Evolutionary conservation across 1,284 basidiomycete genomes (phyloP), one percentile per base, ranked within the genome.

Genomic region (Puccinia triticina): DNA sequence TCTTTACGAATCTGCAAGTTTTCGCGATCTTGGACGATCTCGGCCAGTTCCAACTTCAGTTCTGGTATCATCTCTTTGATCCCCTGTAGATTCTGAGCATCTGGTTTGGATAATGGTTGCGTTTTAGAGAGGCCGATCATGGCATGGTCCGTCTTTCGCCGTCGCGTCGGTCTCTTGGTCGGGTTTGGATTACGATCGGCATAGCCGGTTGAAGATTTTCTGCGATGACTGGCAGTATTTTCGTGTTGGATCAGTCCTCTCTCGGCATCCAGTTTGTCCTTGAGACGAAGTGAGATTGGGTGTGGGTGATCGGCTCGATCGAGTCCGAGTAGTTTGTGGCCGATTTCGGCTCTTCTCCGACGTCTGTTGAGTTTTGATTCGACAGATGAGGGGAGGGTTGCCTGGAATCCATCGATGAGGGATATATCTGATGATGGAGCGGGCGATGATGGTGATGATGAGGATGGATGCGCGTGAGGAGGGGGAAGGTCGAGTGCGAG

Each of bases 1-100:
- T 90, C 91, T 93, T 95, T 87, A 85, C 93, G 90, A 83, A 96
- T 93, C 86, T 93, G 90, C 46, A 96, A 86, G 86, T 96, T 95
- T 87, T 95, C 93, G 88, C 94, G 94, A 89, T 97, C 95, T 84
- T 90, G 89, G 83, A 91, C 87, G 83, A 97, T 96, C 88, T 97
- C 94, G 83, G 92, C 90, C 43, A 91, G 91, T 87, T 96, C 94
- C 83, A 92, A 89, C 40, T 90, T 88, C 83, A 97, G 89, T 87
- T 97, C 95, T 83, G 80, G 76, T 79, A 80, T 40, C 1, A 66
- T 55, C n/a, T 34, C 64, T 48, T 34, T 43, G 43, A 50, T 55
- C 18, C 34, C 29, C 0, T 32, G 72, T 66, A 80, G 64, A 59
- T 29, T 8, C 5, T 29, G n/a, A 29, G 29, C 48, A 34, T 48